A percentile compares a stretch with the other conserved stretches of the same genome.
These are phyloP conservation scores for Beauveria medogensis DNA, from an alignment of 2,329 filamentous ascomycete species.

Conservation along the genomic window DNA sequence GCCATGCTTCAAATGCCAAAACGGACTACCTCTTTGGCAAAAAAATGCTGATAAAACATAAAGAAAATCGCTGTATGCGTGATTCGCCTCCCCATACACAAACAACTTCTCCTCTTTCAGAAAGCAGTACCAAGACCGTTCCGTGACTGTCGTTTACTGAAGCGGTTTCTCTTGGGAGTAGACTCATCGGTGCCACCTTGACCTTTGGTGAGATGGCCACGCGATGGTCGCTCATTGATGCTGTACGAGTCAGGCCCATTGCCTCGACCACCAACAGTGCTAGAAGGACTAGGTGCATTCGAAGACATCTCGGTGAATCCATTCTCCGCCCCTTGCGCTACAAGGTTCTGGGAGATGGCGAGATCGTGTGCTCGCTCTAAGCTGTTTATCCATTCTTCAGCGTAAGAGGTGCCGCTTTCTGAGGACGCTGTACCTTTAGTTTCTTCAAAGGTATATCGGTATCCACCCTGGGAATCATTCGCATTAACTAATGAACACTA, in stretches of 20 bases:
- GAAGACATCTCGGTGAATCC: slow-evolving; percentile 62
- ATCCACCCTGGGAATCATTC: slow-evolving; percentile 59
- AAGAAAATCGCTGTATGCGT: not conserved
- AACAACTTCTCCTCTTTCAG: slow-evolving; percentile 28
- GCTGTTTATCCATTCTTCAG: slow-evolving; percentile 87
- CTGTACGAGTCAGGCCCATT: slow-evolving; percentile 44
- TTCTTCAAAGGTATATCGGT: slow-evolving; percentile 91
- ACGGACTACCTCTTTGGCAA: not conserved
- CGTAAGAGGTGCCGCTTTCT: slow-evolving; percentile 58
- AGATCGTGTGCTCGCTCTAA: slow-evolving; percentile 81
- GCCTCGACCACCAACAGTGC: slow-evolving; percentile 57
- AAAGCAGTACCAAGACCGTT: slow-evolving; percentile 89
- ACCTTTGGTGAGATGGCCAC: slow-evolving; percentile 52
- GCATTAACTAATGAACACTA: slow-evolving; percentile 15
- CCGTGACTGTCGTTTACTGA: slow-evolving; percentile 90
- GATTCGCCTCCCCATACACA: not conserved
- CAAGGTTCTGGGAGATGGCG: slow-evolving; percentile 63
- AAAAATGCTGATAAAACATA: not conserved
- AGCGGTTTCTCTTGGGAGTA: slow-evolving; percentile 53
- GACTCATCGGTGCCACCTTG: slow-evolving; percentile 48
- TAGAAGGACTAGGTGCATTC: slow-evolving; percentile 66
- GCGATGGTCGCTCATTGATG: slow-evolving; percentile 43
- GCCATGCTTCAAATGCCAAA: slow-evolving; percentile 7
- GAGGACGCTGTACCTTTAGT: slow-evolving; percentile 56
- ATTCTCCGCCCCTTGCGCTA: slow-evolving; percentile 59